A percentile compares a stretch with the other conserved stretches of the same genome.
phyloP scores from a whole-genome alignment of 164 flowering plant species.

The Paratinospora sagittata region DNA sequence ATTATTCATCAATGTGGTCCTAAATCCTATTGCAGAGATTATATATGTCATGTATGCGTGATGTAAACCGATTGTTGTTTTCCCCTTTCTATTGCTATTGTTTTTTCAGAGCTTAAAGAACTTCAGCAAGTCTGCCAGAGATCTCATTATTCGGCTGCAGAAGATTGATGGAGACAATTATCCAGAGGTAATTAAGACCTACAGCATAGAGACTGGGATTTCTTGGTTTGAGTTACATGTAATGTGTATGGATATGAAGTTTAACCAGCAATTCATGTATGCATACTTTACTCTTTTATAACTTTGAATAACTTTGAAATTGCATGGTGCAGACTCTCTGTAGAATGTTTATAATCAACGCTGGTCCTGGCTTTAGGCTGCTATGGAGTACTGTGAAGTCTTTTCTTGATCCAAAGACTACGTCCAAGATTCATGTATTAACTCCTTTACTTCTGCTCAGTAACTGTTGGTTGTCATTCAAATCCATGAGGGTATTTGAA shows the following conservation, averaged over 20 bases:
- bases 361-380: slow-evolving; percentile 92
- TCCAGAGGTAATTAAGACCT: slow-evolving; percentile 54
- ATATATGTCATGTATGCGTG: background rate
- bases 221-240: background rate
- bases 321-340: slow-evolving; percentile 61
- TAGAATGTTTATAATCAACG: slow-evolving; percentile 92
- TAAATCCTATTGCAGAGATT: background rate
- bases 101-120: slow-evolving; percentile 49
- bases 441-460: background rate
- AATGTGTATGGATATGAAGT: background rate
- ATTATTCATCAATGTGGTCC: background rate
- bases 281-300: background rate
- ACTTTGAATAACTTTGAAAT: slow-evolving; percentile 6
- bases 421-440: slow-evolving; percentile 84
- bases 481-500: background rate
- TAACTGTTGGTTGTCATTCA: background rate
- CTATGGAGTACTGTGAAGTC: slow-evolving; percentile 88
- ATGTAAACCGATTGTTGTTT: background rate
- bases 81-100: background rate
- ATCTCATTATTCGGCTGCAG: slow-evolving; percentile 66
- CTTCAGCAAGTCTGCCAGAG: slow-evolving; percentile 68
- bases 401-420: slow-evolving; percentile 86
- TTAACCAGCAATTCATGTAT: background rate
- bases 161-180: slow-evolving; percentile 88
- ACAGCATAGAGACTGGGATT: background rate